A percentile compares a stretch with the other conserved stretches of the same genome.
Evolutionary conservation across 2,329 filamentous ascomycete species (phyloP).

Genomic region (Pseudogymnoascus sp.): DNA sequence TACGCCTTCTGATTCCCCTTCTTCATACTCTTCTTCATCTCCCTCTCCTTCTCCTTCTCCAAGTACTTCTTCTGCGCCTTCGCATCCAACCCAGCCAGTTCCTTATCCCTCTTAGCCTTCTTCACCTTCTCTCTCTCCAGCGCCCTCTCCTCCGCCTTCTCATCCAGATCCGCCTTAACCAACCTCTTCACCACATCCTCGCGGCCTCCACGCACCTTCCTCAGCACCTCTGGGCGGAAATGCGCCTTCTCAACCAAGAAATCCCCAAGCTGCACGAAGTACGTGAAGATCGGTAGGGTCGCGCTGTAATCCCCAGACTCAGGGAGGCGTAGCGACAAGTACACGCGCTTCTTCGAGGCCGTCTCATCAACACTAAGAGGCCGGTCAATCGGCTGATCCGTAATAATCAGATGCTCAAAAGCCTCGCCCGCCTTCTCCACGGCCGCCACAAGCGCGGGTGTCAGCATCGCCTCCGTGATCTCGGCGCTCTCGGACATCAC

Average conservation of each 20-base stretch:
- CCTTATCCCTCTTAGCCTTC: conserved; percentile 82
- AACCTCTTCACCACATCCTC: conserved; percentile 75
- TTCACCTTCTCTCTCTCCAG: conserved; percentile 64
- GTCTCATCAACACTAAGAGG: conserved; percentile 79
- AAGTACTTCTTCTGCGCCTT: conserved; percentile 82
- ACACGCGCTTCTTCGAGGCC: conserved; percentile 74
- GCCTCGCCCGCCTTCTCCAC: conserved; percentile 68
- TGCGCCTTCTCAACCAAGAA: conserved; percentile 65
- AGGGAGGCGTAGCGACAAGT: conserved; percentile 63
- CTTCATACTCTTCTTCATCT: conserved; percentile 54
- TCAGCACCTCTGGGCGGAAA: conserved; percentile 83
- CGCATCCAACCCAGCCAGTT: conserved; percentile 66
- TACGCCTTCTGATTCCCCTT: conserved; percentile 42
- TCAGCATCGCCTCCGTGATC: conserved; percentile 79
- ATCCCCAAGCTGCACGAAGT: conserved; percentile 81
- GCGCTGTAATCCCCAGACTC: conserved; percentile 53
- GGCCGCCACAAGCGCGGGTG: conserved; percentile 75
- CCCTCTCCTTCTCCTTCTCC: conserved; percentile 71
- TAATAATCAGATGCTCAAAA: conserved; percentile 80
- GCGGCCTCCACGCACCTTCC: conserved; percentile 71
- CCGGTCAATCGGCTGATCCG: conserved; percentile 81
- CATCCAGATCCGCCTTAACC: conserved; percentile 67
- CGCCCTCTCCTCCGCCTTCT: conserved; percentile 70
- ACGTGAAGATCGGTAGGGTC: conserved; percentile 66
- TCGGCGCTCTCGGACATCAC: conserved; percentile 97